phyloP scores from a whole-genome alignment of 1,284 basidiomycete genomes.

The Leccinum angustisporum region DNA sequence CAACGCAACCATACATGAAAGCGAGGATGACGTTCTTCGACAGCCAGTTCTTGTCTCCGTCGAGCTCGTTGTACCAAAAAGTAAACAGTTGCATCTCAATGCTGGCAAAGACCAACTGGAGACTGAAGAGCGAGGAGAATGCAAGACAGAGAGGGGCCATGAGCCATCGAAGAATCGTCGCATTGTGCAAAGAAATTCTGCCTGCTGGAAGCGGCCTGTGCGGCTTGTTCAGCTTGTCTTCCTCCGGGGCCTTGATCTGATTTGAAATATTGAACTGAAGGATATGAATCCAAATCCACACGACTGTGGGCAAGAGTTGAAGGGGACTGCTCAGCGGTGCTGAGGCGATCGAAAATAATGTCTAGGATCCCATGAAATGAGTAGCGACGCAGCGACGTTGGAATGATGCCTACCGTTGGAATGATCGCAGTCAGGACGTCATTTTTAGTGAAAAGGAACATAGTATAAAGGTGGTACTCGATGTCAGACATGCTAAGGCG shows the following conservation, averaged over 20 bases:
- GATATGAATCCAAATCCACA: conserved; percentile 46
- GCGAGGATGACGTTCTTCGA: conserved; percentile 39
- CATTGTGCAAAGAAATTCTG: conserved; percentile 34
- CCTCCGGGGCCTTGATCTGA: conserved; percentile 39
- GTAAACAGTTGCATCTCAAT: conserved; percentile 33
- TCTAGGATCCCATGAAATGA: conserved; percentile 28
- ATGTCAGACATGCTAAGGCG: conserved; percentile 16
- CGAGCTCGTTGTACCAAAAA: conserved; percentile 39
- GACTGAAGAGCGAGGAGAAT: conserved; percentile 35
- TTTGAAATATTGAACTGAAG: conserved; percentile 46
- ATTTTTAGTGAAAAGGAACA: conserved; percentile 44
- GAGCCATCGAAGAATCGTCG: conserved; percentile 39
- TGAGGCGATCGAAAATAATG: conserved; percentile 36
- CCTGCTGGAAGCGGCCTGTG: conserved; percentile 41
- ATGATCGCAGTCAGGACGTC: conserved; percentile 42
- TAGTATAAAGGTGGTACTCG: conserved; percentile 28
- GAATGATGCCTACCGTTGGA: conserved; percentile 36
- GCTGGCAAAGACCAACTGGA: conserved; percentile 32
- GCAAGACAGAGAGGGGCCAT: conserved; percentile 36
- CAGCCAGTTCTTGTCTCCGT: conserved; percentile 38
- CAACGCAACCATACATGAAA: conserved; percentile 38
- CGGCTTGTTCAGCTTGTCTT: conserved; percentile 43
- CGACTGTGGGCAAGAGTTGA: conserved; percentile 28
- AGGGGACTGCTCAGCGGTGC: conserved; percentile 29
- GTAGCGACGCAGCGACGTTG: background rate